These are phyloP conservation scores for Lepidium aucheri DNA, from an alignment of 345 rosid genomes.

Conservation along the genomic window DNA sequence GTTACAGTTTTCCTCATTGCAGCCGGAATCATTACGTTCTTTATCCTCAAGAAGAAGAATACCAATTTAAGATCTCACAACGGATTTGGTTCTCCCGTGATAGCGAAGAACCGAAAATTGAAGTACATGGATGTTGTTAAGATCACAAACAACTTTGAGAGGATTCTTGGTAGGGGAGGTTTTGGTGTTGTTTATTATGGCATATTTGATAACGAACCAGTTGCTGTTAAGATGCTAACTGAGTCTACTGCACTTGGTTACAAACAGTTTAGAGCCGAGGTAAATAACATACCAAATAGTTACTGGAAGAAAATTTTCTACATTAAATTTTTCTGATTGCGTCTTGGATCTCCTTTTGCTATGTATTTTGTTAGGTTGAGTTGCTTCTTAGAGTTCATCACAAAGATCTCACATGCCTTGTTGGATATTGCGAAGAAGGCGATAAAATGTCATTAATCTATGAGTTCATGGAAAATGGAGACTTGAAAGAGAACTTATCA, in stretches of 20 bases:
- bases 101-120: constrained; percentile 20
- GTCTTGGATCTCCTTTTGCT: neutral
- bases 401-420: constrained; percentile 30
- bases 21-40: constrained; percentile 3
- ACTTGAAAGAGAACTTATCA: neutral
- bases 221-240: constrained; percentile 37
- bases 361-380: constrained; percentile 17
- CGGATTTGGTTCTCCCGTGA: constrained; percentile 18
- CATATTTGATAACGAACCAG: constrained; percentile 23
- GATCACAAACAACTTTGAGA: constrained; percentile 38
- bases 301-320: too few species aligned
- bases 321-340: neutral
- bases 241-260: constrained; percentile 27
- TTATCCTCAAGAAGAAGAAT: constrained; percentile 20
- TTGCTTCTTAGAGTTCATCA: constrained; percentile 34
- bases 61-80: constrained; percentile 16
- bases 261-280: constrained; percentile 33
- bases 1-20: constrained; percentile 17
- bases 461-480: constrained; percentile 50
- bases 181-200: constrained; percentile 42
- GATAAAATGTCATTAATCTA: constrained; percentile 34
- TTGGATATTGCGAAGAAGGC: constrained; percentile 42
- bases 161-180: constrained; percentile 41
- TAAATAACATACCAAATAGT: neutral
- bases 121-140: constrained; percentile 28